Conservation (phyloP, 2,329 filamentous ascomycete genomes). For the Mollisia scopiformis region DNA sequence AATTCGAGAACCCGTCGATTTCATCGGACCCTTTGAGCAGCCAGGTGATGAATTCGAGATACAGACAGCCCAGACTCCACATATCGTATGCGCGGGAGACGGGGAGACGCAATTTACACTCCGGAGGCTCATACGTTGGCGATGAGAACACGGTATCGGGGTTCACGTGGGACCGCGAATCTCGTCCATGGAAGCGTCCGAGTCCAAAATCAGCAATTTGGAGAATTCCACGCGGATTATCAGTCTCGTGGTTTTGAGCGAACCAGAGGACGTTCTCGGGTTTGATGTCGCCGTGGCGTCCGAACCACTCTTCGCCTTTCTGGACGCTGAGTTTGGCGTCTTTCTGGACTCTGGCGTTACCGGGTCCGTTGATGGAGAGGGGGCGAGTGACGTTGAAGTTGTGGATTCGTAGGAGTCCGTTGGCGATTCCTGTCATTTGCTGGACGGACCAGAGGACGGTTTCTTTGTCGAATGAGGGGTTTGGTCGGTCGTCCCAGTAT, state of each 20-base stretch:
- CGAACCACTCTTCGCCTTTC: conserved; percentile 30
- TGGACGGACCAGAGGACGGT: conserved; percentile 32
- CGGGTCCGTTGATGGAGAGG: neutral
- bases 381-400: conserved; percentile 22
- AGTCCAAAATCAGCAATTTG: conserved; percentile 29
- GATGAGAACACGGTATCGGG: conserved; percentile 20
- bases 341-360: conserved; percentile 5
- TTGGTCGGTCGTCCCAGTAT: conserved; percentile 30
- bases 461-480: conserved; percentile 16
- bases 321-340: conserved; percentile 9
- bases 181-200: conserved; percentile 37
- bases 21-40: conserved; percentile 30
- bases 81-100: conserved; percentile 42
- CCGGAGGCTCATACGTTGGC: conserved; percentile 44
- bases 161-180: conserved; percentile 34
- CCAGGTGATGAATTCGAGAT: conserved; percentile 43
- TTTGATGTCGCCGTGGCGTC: conserved; percentile 32
- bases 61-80: conserved; percentile 41
- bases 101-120: conserved; percentile 33
- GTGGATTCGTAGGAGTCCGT: conserved; percentile 31
- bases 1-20: conserved; percentile 18
- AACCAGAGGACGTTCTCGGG: conserved; percentile 29
- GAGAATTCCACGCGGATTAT: conserved; percentile 12
- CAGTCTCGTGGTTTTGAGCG: conserved; percentile 34
- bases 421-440: conserved; percentile 35